Percentiles rank a stretch among this genome's conserved stretches.
Evolutionary conservation across 2,329 filamentous ascomycete genomes (phyloP).

Genomic region (Calonectria henricotiae): DNA sequence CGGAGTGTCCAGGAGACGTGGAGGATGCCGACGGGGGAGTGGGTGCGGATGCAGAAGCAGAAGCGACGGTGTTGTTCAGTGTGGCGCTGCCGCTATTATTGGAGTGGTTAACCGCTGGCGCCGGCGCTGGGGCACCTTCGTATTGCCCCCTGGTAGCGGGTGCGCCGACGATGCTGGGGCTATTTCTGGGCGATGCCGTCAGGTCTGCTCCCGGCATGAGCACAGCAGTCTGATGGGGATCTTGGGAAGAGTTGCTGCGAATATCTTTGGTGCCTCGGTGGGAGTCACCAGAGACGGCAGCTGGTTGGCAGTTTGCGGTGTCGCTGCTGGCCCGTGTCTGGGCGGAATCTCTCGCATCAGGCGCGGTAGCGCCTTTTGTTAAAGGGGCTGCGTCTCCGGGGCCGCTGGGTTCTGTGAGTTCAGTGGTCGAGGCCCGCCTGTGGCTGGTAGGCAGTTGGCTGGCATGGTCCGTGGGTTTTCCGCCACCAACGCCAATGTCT

Average conservation of each 20-base stretch:
- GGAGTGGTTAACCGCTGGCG: slow-evolving; percentile 46
- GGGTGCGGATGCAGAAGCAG: slow-evolving; percentile 36
- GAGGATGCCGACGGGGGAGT: slow-evolving; percentile 38
- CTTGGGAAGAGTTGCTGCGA: neutral
- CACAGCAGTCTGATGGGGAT: slow-evolving; percentile 33
- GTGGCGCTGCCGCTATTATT: slow-evolving; percentile 44
- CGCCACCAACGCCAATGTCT: slow-evolving; percentile 43
- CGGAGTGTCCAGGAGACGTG: slow-evolving; percentile 45
- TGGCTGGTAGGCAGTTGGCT: slow-evolving; percentile 42
- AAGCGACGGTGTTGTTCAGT: slow-evolving; percentile 37
- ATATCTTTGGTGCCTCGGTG: slow-evolving; percentile 18
- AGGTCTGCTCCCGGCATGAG: slow-evolving; percentile 45
- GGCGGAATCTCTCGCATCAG: slow-evolving; percentile 38
- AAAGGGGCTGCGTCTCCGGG: slow-evolving; percentile 42
- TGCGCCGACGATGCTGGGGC: slow-evolving; percentile 46
- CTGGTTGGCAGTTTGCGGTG: slow-evolving; percentile 29
- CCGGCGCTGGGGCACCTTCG: slow-evolving; percentile 48
- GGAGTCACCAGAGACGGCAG: slow-evolving; percentile 30
- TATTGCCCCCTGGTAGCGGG: slow-evolving; percentile 49
- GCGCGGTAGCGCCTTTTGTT: slow-evolving; percentile 37
- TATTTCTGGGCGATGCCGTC: slow-evolving; percentile 49
- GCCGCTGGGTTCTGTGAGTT: slow-evolving; percentile 27
- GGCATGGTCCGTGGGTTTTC: slow-evolving; percentile 38
- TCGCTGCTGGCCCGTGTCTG: slow-evolving; percentile 41
- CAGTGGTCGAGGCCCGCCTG: slow-evolving; percentile 39